A percentile compares a stretch with the other conserved stretches of the same genome.
phyloP scores from a whole-genome alignment of 345 rosid species.

The Euphorbia lathyris region DNA sequence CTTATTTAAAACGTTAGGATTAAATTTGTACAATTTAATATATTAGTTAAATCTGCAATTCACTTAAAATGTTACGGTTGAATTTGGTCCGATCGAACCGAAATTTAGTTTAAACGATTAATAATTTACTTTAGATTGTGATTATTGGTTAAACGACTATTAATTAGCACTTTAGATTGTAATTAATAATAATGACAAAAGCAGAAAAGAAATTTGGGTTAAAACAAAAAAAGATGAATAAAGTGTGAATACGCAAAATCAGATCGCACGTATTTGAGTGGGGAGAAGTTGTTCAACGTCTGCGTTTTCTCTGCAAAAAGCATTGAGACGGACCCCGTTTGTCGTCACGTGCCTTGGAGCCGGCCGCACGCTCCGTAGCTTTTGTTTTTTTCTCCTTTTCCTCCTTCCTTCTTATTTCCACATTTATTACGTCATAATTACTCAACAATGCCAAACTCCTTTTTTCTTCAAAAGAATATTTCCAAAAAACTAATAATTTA shows the following conservation, averaged over 20 bases:
- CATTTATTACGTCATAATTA: constrained; percentile 15
- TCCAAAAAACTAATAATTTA: constrained; percentile 13
- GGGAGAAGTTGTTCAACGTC: background rate
- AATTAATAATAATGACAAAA: too few species aligned
- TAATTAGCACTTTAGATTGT: too few species aligned
- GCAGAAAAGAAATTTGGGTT: too few species aligned
- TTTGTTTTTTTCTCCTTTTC: constrained; percentile 17
- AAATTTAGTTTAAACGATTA: too few species aligned
- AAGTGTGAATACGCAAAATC: background rate
- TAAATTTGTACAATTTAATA: too few species aligned
- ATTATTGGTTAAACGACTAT: too few species aligned
- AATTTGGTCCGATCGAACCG: too few species aligned
- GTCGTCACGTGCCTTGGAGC: constrained; percentile 36
- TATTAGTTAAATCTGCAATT: too few species aligned
- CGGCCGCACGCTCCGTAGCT: constrained; percentile 34
- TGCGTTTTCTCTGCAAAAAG: background rate
- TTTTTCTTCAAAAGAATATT: background rate
- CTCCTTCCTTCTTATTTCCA: constrained; percentile 9
- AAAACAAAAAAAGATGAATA: background rate
- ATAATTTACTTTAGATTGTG: too few species aligned
- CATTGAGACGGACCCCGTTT: constrained; percentile 36
- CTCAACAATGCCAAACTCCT: background rate
- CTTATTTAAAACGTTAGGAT: too few species aligned
- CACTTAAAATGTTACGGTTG: too few species aligned
- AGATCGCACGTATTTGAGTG: background rate